Evolutionary conservation across 495 filamentous ascomycete genomes (phyloP), one percentile per base, ranked within the genome.

Genomic region (Platismatia glauca): DNA sequence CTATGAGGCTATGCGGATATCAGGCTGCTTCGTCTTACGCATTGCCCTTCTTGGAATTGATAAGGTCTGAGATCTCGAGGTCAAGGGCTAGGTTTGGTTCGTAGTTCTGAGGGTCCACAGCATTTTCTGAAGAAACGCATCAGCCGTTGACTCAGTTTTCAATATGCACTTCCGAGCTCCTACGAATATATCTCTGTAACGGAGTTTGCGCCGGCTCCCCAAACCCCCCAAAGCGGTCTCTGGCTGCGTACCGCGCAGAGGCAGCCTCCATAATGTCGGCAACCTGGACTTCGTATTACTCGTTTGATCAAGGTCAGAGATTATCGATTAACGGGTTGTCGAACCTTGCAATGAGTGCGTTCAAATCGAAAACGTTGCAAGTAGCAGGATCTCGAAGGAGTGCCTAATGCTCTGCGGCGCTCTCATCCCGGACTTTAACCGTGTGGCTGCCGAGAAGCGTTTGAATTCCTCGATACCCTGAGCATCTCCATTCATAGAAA

Each of bases 21-120:
- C n/a, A n/a, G 18, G n/a, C 20, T 24, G 7, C 0, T 52, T 35
- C 24, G 43, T 44, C 82, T 79, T 79, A 89, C 81, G 95, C 86
- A 76, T 89, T 90, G 73, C 94, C 93, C 77, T 97, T 97, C 81
- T 97, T 98, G 69, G 88, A 87, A 73, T 98, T 98, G 78, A 98
- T 89, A 65, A 97, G 77, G 78, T 98, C 94, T 62, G 90, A 80
- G 69, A 98, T 96, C 82, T 98, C 94, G 72, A 98, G 88, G 74
- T 92, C 91, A 63, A 97, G 81, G 58, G 93, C 95, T 59, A 98
- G 86, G 72, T 97, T 97, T 62, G 94, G 91, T 77, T 97, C 95
- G 79, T 89, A 96, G 77, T 97, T 97, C 66, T 91, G 87, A 44
- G 94, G 89, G 71, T 93, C 92, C 75, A 94, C 97, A 68, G 94